Conservation (phyloP, 1,139 yeast species). For the Chernovozyma aurita region DNA sequence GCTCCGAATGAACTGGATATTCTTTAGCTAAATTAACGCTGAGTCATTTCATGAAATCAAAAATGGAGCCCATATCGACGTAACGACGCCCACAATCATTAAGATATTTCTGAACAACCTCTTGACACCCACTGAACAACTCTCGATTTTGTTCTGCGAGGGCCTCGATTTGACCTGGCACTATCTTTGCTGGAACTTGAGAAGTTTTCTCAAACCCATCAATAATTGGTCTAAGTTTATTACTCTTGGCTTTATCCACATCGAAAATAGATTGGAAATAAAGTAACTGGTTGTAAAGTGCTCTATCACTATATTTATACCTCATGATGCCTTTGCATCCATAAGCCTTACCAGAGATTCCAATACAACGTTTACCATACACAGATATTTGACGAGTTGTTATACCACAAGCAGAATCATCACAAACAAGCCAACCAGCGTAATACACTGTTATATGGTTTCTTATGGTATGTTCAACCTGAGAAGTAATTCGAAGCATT, state of each 20-base stretch:
- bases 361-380: conserved; percentile 82
- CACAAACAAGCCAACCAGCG: conserved; percentile 81
- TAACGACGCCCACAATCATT: conserved; percentile 85
- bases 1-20: too few species aligned
- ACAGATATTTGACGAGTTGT: conserved; percentile 84
- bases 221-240: conserved; percentile 46
- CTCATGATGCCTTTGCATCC: conserved; percentile 85
- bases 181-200: conserved; percentile 37
- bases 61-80: conserved; percentile 81
- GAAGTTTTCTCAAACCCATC: conserved; percentile 23
- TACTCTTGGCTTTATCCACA: conserved; percentile 68
- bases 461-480: conserved; percentile 69
- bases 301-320: conserved; percentile 72
- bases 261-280: conserved; percentile 80
- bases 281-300: conserved; percentile 79
- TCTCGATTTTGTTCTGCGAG: conserved; percentile 77
- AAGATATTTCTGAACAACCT: conserved; percentile 72
- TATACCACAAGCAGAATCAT: conserved; percentile 77
- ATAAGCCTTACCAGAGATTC: conserved; percentile 53
- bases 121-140: conserved; percentile 50
- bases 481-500: conserved; percentile 57
- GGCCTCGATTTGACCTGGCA: conserved; percentile 61
- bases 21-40: too few species aligned
- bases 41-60: conserved; percentile 51
- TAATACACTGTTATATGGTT: conserved; percentile 72